Evolutionary conservation across 1,139 yeast genomes (phyloP).

Genomic region (Yamadazyma conglobata): DNA sequence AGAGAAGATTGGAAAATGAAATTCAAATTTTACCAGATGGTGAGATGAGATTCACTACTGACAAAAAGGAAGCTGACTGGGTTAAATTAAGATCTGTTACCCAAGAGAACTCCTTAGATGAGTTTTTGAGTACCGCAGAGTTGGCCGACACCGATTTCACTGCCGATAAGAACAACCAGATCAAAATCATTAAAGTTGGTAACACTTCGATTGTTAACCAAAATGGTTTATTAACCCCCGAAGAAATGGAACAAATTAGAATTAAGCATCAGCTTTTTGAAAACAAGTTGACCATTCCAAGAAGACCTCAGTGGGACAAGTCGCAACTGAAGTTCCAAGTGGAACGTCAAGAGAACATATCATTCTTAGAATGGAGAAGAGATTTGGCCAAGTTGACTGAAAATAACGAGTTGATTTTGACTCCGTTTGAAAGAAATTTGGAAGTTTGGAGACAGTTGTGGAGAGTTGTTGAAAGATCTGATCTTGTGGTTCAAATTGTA

Average conservation of each 20-base stretch:
- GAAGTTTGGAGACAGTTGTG: slow-evolving; percentile 99
- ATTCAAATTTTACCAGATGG: slow-evolving; percentile 79
- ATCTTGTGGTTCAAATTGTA: slow-evolving; percentile 92
- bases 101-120: slow-evolving; percentile 91
- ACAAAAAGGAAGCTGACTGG: slow-evolving; percentile 82
- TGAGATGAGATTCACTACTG: slow-evolving; percentile 79
- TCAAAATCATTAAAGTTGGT: slow-evolving; percentile 78
- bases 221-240: slow-evolving; percentile 55
- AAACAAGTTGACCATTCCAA: slow-evolving; percentile 84
- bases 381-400: slow-evolving; percentile 83
- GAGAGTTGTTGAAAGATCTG: slow-evolving; percentile 97
- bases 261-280: slow-evolving; percentile 71
- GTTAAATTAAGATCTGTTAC: slow-evolving; percentile 90
- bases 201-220: slow-evolving; percentile 49
- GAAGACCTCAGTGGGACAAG: slow-evolving; percentile 84
- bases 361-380: slow-evolving; percentile 93
- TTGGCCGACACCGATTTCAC: slow-evolving; percentile 95
- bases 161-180: slow-evolving; percentile 82
- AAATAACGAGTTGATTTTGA: slow-evolving; percentile 73
- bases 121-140: slow-evolving; percentile 90
- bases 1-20: slow-evolving; percentile 64
- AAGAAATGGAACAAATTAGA: slow-evolving; percentile 62
- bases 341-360: slow-evolving; percentile 84
- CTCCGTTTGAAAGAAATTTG: slow-evolving; percentile 95
- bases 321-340: slow-evolving; percentile 71